These are phyloP conservation scores for Nepenthes alata DNA, from an alignment of 179 eudicot genomes.

Conservation along the genomic window DNA sequence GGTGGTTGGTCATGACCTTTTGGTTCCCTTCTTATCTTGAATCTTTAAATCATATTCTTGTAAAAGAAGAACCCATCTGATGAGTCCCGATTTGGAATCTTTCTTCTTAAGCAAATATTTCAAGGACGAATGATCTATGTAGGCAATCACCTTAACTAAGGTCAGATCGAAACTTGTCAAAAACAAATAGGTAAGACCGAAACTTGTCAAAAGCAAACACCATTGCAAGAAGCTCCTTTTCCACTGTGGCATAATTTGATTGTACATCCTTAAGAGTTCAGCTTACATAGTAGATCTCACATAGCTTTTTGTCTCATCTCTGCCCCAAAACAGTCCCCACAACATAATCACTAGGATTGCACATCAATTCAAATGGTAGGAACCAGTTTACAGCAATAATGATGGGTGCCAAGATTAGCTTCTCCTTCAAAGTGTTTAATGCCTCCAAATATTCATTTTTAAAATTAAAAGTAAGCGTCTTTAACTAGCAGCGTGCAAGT, in stretches of 20 bases:
- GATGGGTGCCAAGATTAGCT: not conserved
- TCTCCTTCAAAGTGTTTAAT: not conserved
- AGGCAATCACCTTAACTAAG: too few species aligned
- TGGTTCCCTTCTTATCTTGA: not conserved
- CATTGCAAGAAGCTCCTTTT: not conserved
- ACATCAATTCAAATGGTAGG: slow-evolving; percentile 1
- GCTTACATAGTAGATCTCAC: not conserved
- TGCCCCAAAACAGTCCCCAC: slow-evolving; percentile 2
- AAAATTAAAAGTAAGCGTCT: not conserved
- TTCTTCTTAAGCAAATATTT: too few species aligned
- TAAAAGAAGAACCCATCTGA: not conserved
- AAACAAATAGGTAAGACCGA: not conserved
- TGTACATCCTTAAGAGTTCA: not conserved
- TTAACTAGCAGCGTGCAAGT: not conserved
- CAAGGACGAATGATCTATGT: too few species aligned
- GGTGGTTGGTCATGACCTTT: not conserved
- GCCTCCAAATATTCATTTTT: not conserved
- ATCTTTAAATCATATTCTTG: not conserved
- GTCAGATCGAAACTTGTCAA: too few species aligned
- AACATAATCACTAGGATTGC: not conserved
- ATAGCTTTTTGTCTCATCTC: not conserved
- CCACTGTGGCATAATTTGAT: not conserved
- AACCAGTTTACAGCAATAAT: not conserved
- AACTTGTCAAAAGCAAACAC: slow-evolving; percentile 5
- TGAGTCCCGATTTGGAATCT: too few species aligned